Evolutionary conservation across 225 moss, liverwort and hornwort species (phyloP), one percentile per base, ranked within the genome.

Genomic region (Lunularia cruciata): DNA sequence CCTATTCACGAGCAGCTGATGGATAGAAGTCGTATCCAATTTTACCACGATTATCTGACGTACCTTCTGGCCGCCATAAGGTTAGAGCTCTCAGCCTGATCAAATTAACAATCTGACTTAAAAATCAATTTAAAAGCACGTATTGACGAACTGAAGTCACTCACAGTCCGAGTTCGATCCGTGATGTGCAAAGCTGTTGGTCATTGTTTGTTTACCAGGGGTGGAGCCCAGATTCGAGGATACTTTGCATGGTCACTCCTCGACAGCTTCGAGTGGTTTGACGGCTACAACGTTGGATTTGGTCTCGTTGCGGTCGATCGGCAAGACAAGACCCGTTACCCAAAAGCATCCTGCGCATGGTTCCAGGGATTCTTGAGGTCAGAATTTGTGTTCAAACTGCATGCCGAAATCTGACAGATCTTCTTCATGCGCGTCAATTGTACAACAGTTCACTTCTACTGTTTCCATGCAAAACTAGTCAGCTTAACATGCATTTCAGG

Each of bases 1-100:
- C 75, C 75, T 19, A 11, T 81, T 31, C 45, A 55, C 28, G 26
- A 71, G 42, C 57, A 27, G 20, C 72, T 78, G 12, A 60, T 70
- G 32, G 84, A 81, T 58, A 14, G n/a, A 3, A 51, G 48, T 38
- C 74, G 75, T 18, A 72, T 80, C 43, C 74, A 84, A 67, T 84
- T 48, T 61, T 57, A 84, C 54, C 58, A 77, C 2, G 72, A 84
- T 45, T 84, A 80, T 46, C 58, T 84, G 3, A 35, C 22, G 0
- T 43, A 80, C 40, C 71, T 74, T 38, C 66, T 77, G 47, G 67
- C 43, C 22, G 80, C 77, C 38, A 75, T 75, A 60, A 80, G 69
- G 80, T 84, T 28, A 27, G 30, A 13, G 30, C 15, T 26, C 0
- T 1, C 48, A 16, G 48, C 48, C 48, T n/a, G n/a, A n/a, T n/a